Evolutionary conservation across 345 rosid genomes (phyloP).

Genomic region (Anacardium occidentale): DNA sequence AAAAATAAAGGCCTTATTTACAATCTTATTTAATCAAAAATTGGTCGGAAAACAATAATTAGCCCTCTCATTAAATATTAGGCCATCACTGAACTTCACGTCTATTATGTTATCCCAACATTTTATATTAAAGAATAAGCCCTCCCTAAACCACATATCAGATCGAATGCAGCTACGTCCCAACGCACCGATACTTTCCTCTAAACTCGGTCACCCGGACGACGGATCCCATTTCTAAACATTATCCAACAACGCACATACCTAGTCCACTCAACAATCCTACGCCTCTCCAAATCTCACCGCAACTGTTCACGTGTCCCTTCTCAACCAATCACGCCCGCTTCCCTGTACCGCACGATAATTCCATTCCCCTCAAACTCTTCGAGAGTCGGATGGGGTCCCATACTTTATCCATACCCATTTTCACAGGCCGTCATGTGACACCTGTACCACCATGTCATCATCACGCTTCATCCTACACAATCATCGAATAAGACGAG

Average conservation of each 20-base stretch:
- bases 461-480: background rate
- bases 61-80: too few species aligned
- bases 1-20: too few species aligned
- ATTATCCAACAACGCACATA: constrained; percentile 31
- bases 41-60: too few species aligned
- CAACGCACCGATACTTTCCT: too few species aligned
- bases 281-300: constrained; percentile 12
- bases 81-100: too few species aligned
- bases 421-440: constrained; percentile 31
- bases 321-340: constrained; percentile 3
- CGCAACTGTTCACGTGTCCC: constrained; percentile 24
- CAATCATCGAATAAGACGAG: background rate
- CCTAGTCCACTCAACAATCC: constrained; percentile 15
- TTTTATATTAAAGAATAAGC: too few species aligned
- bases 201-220: constrained; percentile 5
- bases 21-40: too few species aligned
- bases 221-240: constrained; percentile 24
- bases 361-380: constrained; percentile 9
- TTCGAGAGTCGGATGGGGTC: constrained; percentile 32
- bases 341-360: constrained; percentile 3
- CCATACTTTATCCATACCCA: constrained; percentile 25
- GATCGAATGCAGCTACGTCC: too few species aligned
- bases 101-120: too few species aligned
- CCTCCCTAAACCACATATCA: too few species aligned
- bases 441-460: background rate